Conservation (phyloP, 2,329 filamentous ascomycete genomes). For the Lecanoromycetidae sp. region DNA sequence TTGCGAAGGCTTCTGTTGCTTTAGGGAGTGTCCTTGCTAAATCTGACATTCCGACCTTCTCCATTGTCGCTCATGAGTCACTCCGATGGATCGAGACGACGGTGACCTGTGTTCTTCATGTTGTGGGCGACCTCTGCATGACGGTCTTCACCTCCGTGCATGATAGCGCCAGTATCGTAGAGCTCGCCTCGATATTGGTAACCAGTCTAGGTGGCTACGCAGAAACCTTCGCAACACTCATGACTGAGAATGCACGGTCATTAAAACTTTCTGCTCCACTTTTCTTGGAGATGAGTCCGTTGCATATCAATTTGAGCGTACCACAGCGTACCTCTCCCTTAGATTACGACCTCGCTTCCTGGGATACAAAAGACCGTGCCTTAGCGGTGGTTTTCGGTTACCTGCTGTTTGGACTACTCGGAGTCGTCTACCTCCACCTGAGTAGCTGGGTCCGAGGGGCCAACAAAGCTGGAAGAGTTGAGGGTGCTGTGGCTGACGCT, state of each 20-base stretch:
- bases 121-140: neutral
- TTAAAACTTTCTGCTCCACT: neutral
- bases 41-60: conserved; percentile 60
- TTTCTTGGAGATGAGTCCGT: conserved; percentile 12
- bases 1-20: conserved; percentile 36
- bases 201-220: neutral
- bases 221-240: neutral
- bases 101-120: neutral
- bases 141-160: neutral
- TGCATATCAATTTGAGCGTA: conserved; percentile 42
- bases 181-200: neutral
- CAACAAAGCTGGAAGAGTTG: conserved; percentile 44
- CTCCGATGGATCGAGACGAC: conserved; percentile 36
- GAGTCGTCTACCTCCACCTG: conserved; percentile 66
- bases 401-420: conserved; percentile 57
- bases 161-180: neutral
- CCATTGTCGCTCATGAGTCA: conserved; percentile 61
- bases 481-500: conserved; percentile 67
- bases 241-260: neutral
- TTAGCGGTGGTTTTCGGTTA: conserved; percentile 75
- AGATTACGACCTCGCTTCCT: conserved; percentile 51
- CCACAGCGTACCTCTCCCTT: conserved; percentile 30
- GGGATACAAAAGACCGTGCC: conserved; percentile 56
- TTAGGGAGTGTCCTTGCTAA: conserved; percentile 23
- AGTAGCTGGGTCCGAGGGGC: conserved; percentile 55